Base-by-base conservation (phyloP, 331 rosid genomes). In the Stylosanthes scabra region DNA sequence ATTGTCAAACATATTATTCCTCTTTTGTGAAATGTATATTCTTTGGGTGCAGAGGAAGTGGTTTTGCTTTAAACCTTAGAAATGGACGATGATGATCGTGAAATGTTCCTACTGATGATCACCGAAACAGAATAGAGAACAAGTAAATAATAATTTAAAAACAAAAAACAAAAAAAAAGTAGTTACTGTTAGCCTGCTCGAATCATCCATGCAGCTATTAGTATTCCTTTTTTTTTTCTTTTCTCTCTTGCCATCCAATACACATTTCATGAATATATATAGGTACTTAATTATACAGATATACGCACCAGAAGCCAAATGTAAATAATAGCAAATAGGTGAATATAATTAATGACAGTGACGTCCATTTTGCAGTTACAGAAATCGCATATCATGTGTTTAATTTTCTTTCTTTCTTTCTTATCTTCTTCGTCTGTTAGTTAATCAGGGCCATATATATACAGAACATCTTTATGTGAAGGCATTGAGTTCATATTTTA, bases 41-140 rank as follows among this genome's bases (percentile, higher is more conserved):
- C 14, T 74, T 55, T 56, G 42, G 51, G 3, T 69, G 73, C 84
- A 80, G 84, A 74, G 47, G 59, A 80, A 69, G 56, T 80, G 84
- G 84, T 70, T 80, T 75, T 80, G 84, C 77, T 80, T 80, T 20
- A 15, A 11, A 74, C 77, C 80, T 0, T 80, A 68, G 41, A 80
- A 67, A 69, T 68, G 41, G 68, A 40, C n/a, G 41, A 44, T 11
- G 64, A 55, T 74, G 79, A 50, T 62, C 68, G 55, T 29, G 49
- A 54, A 59, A 56, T 60, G 37, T 67, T 67, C 63, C 15, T 20
- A 20, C 25, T 16, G 59, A 66, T 75, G 75, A 55, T 40, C 77
- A 62, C 9, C 29, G 63, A 55, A 55, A 62, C 9, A 40, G 63
- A 55, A 55, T 67, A 44, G 57, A 69, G 76, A 80, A 44, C 25